Evolutionary conservation across 2,329 filamentous ascomycete species (phyloP).

Genomic region (Orbilia blumenaviensis): DNA sequence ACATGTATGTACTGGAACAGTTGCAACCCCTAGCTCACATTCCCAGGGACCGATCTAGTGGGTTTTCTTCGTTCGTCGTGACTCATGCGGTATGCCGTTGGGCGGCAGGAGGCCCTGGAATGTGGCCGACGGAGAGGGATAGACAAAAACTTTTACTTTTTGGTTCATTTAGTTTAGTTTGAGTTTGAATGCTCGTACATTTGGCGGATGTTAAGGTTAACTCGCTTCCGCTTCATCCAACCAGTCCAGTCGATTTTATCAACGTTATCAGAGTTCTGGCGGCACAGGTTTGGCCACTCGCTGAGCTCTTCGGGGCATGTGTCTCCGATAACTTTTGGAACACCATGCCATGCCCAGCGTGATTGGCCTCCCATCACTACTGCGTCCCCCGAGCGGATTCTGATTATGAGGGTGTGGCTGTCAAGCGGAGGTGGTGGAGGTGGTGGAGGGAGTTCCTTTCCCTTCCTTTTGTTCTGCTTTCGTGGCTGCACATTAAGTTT

Average conservation of each 20-base stretch:
- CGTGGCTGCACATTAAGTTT: constrained; percentile 39
- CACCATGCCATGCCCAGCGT: constrained; percentile 92
- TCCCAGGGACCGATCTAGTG: constrained; percentile 3
- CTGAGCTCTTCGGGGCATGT: constrained; percentile 80
- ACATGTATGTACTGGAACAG: no score
- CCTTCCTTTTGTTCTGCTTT: constrained; percentile 58
- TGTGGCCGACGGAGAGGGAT: background rate
- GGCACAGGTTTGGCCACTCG: constrained; percentile 71
- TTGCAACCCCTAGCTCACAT: background rate
- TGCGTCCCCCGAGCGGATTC: constrained; percentile 83
- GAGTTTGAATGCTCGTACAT: constrained; percentile 66
- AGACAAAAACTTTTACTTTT: background rate
- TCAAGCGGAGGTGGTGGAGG: constrained; percentile 51
- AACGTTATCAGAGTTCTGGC: constrained; percentile 60
- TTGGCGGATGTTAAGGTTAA: constrained; percentile 93
- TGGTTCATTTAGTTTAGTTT: background rate
- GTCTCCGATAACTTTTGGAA: constrained; percentile 81
- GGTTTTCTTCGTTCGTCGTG: background rate
- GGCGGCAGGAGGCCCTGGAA: background rate
- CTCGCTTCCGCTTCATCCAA: constrained; percentile 87
- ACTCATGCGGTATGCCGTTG: constrained; percentile 31
- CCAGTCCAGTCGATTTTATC: constrained; percentile 72
- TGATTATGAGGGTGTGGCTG: constrained; percentile 67
- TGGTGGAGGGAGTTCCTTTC: constrained; percentile 14
- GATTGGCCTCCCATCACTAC: constrained; percentile 86